phyloP scores from a whole-genome alignment of 2,329 filamentous ascomycete genomes.

The Exophiala aquamarina region DNA sequence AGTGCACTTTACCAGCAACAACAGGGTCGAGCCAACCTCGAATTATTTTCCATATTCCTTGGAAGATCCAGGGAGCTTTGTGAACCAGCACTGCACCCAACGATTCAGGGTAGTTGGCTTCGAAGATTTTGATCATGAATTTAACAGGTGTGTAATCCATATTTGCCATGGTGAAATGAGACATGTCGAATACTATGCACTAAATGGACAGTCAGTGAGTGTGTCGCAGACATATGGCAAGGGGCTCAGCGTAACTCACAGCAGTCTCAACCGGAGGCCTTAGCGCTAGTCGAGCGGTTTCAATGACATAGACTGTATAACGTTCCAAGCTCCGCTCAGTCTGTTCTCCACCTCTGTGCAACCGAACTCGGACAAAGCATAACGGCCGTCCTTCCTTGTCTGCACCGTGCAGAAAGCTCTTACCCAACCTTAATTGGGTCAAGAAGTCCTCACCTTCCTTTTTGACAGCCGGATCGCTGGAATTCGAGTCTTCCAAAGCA shows the following conservation, averaged over 20 bases:
- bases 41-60: conserved; percentile 97
- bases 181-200: conserved; percentile 97
- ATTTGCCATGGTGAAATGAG: conserved; percentile 86
- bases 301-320: conserved; percentile 91
- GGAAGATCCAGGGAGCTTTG: conserved; percentile 96
- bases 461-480: conserved; percentile 60
- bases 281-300: conserved; percentile 85
- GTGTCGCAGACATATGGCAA: conserved; percentile 21
- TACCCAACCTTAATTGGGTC: conserved; percentile 80
- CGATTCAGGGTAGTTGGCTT: conserved; percentile 96
- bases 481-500: conserved; percentile 62
- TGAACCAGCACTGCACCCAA: conserved; percentile 89
- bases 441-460: conserved; percentile 76
- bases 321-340: conserved; percentile 77
- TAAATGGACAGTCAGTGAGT: conserved; percentile 36
- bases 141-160: conserved; percentile 98
- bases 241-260: conserved; percentile 55
- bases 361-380: conserved; percentile 76
- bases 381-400: conserved; percentile 85
- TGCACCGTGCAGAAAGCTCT: conserved; percentile 85
- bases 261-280: conserved; percentile 83
- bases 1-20: conserved; percentile 31
- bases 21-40: conserved; percentile 88
- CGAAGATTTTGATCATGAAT: conserved; percentile 99
- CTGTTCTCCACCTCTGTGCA: conserved; percentile 83